Conservation (phyloP, 2,329 filamentous ascomycete species). For the Botryotinia globosa region DNA sequence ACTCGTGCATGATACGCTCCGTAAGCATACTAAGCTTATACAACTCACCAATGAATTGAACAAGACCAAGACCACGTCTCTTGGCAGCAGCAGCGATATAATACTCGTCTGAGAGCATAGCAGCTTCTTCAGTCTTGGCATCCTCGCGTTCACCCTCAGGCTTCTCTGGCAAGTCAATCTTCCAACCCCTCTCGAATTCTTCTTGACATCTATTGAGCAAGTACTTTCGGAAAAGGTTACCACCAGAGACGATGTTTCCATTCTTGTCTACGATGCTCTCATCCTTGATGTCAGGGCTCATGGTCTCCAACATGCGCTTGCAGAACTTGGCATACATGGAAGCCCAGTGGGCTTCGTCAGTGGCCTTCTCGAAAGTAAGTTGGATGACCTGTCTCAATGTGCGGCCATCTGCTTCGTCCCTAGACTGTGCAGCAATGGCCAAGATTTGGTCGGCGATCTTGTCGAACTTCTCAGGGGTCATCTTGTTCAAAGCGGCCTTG, state of each 20-base stretch:
- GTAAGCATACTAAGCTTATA: slow-evolving; percentile 99
- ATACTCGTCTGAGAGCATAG: slow-evolving; percentile 92
- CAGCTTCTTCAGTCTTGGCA: slow-evolving; percentile 65
- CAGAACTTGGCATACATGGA: slow-evolving; percentile 99
- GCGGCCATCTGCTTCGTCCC: slow-evolving; percentile 89
- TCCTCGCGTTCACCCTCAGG: slow-evolving; percentile 62
- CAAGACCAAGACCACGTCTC: slow-evolving; percentile 92
- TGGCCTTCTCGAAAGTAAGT: slow-evolving; percentile 98
- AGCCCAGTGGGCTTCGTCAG: slow-evolving; percentile 97
- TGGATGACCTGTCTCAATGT: slow-evolving; percentile 97
- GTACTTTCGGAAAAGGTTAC: slow-evolving; percentile 96
- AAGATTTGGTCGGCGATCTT: slow-evolving; percentile 93
- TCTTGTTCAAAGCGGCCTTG: slow-evolving; percentile 98
- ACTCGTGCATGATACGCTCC: slow-evolving; percentile 99
- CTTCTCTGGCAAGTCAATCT: slow-evolving; percentile 76
- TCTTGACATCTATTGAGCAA: slow-evolving; percentile 97
- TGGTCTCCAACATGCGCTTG: slow-evolving; percentile 92
- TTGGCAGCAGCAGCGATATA: slow-evolving; percentile 92
- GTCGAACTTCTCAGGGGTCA: slow-evolving; percentile 99
- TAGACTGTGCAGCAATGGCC: slow-evolving; percentile 87
- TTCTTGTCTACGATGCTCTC: slow-evolving; percentile 91
- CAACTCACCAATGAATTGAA: slow-evolving; percentile 98
- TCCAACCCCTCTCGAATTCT: slow-evolving; percentile 98
- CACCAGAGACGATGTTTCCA: slow-evolving; percentile 84
- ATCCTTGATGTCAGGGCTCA: slow-evolving; percentile 92